Conservation (phyloP, 495 filamentous ascomycete genomes). For the Geoglossum glabrum region DNA sequence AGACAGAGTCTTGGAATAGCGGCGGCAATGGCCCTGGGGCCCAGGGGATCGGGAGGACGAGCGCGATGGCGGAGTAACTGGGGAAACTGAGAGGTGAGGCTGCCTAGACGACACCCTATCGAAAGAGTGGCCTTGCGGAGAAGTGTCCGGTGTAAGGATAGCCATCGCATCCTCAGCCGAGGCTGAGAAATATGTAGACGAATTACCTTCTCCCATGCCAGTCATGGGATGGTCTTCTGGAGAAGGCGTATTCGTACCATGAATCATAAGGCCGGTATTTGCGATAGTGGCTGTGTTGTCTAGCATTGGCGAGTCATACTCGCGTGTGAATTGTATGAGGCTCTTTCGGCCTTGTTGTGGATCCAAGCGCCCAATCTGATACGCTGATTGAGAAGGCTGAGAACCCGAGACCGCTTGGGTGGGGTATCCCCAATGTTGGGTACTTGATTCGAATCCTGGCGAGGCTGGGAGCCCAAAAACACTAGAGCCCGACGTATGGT, state of each 20-base stretch:
- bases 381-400: not conserved
- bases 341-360: not conserved
- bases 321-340: not conserved
- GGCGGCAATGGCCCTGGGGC: not conserved
- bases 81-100: not conserved
- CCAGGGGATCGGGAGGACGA: not conserved
- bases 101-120: not conserved
- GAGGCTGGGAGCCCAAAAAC: not conserved
- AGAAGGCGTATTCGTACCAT: not conserved
- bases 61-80: not conserved
- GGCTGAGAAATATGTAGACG: not conserved
- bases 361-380: not conserved
- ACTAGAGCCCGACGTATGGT: not conserved
- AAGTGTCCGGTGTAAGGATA: not conserved
- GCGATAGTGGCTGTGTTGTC: not conserved
- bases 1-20: not conserved
- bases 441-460: not conserved
- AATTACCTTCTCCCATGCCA: not conserved
- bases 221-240: not conserved
- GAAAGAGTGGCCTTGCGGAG: not conserved
- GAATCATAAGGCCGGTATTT: not conserved
- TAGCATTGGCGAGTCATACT: not conserved
- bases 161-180: not conserved
- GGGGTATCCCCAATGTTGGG: not conserved
- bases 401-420: not conserved